Evolutionary conservation across 129 eudicot genomes (phyloP).

Genomic region (Saposhnikovia divaricata): DNA sequence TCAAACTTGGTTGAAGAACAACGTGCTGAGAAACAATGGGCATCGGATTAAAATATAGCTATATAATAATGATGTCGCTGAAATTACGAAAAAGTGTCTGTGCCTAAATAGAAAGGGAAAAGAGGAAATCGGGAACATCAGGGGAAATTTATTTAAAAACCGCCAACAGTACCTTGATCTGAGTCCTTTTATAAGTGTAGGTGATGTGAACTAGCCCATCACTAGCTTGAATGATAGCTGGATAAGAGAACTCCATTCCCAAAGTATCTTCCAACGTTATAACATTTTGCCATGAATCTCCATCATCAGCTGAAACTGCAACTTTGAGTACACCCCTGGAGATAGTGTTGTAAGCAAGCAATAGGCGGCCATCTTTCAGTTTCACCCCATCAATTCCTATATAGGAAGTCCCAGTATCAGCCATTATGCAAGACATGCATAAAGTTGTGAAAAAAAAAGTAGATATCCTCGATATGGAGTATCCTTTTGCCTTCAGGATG

Average conservation of each 20-base stretch:
- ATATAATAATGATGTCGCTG: neutral
- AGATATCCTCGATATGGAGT: neutral
- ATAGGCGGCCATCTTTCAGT: slow-evolving; percentile 59
- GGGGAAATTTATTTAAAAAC: neutral
- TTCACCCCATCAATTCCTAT: slow-evolving; percentile 93
- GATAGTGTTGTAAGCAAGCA: slow-evolving; percentile 68
- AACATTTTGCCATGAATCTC: slow-evolving; percentile 68
- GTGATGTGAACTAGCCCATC: slow-evolving; percentile 72
- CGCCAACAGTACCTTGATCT: slow-evolving; percentile 53
- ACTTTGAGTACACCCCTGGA: slow-evolving; percentile 72
- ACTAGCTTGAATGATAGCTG: slow-evolving; percentile 69
- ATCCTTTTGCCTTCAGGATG: neutral
- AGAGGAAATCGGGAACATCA: neutral
- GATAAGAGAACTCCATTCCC: slow-evolving; percentile 91
- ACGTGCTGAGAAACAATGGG: neutral
- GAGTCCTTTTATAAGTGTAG: slow-evolving; percentile 73
- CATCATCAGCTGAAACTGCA: slow-evolving; percentile 61
- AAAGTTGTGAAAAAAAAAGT: neutral
- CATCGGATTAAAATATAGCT: neutral
- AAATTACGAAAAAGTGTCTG: neutral
- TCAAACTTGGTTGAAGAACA: neutral
- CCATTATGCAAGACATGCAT: neutral
- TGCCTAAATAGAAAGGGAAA: no score
- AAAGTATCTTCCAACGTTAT: slow-evolving; percentile 47
- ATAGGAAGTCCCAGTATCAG: slow-evolving; percentile 8